Percentiles rank a stretch among this genome's conserved stretches.
Conservation (phyloP, 164 flowering plant species). For the Magnolia kwangsiensis region DNA sequence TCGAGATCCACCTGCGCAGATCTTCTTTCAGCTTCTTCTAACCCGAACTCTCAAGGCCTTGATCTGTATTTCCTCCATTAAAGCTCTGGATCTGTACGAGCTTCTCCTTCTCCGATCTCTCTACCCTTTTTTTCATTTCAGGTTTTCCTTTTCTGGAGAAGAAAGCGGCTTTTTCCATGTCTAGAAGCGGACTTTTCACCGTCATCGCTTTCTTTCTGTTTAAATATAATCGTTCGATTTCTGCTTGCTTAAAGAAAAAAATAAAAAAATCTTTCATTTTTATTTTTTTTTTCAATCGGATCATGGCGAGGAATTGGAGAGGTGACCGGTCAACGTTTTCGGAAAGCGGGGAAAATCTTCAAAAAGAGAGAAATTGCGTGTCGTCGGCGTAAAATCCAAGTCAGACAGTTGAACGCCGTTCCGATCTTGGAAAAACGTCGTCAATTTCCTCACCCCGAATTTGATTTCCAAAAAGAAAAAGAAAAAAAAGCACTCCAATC, state of each 20-base stretch:
- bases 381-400: conserved; percentile 2
- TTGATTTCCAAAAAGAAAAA: neutral
- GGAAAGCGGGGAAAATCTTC: neutral
- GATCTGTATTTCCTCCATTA: neutral
- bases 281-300: neutral
- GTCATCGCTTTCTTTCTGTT: neutral
- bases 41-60: neutral
- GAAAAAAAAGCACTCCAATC: neutral
- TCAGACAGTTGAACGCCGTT: neutral
- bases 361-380: neutral
- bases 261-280: neutral
- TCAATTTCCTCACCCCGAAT: neutral
- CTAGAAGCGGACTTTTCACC: neutral
- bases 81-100: neutral
- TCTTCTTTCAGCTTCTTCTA: neutral
- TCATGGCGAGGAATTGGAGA: neutral
- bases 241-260: neutral
- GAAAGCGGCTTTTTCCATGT: neutral
- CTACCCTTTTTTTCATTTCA: neutral
- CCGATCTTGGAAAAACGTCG: neutral
- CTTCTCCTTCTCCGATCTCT: neutral
- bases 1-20: neutral
- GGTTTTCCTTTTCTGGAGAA: neutral
- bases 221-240: neutral
- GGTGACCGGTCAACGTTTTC: neutral